Base-by-base conservation (phyloP, 306 rosid species). In the Phaseolus lunatus region DNA sequence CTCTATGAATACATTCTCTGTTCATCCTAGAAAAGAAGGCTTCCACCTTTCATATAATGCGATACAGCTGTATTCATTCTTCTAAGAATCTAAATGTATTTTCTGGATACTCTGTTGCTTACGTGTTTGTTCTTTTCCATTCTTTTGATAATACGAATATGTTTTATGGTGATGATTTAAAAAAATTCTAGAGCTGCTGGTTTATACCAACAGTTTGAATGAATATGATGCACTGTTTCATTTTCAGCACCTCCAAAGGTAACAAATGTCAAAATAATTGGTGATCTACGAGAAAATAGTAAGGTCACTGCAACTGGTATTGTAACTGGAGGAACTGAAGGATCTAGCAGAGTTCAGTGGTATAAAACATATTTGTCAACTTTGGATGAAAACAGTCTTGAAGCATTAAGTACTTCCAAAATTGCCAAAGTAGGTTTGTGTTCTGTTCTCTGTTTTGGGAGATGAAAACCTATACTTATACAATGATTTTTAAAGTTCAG, bases 241-340 rank as follows among this genome's bases (percentile, higher is more conserved):
- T 68, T 85, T 89, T 72, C 92, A 95, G 99, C 97, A 27, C 99
- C 98, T 31, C 99, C 99, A 35, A 92, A 92, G 86, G 98, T 89
- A 54, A 80, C 82, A 18, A 70, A 89, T 75, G 72, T 89, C 50
- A 91, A 86, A 86, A 89, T 95, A 82, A 73, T 89, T 78, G 99
- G 98, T 69, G 98, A 95, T 65, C 59, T 91, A 63, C 87, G 83
- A 73, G 99, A 95, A 88, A 95, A 92, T 80, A 86, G 87, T 85
- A 95, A 92, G 89, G 85, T 95, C 74, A 91, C 89, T 70, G 97
- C 83, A 33, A 84, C 94, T 47, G 94, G 98, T 67, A 72, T 61
- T 88, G 97, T 95, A 73, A 90, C 92, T 1, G 99, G 99, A 84
- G 99, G 99, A 82, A 86, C 90, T 73, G 99, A 95, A 85, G 99